Evolutionary conservation across 2,329 filamentous ascomycete species (phyloP), one percentile per base, ranked within the genome.

Genomic region (Xylariaceae sp.): DNA sequence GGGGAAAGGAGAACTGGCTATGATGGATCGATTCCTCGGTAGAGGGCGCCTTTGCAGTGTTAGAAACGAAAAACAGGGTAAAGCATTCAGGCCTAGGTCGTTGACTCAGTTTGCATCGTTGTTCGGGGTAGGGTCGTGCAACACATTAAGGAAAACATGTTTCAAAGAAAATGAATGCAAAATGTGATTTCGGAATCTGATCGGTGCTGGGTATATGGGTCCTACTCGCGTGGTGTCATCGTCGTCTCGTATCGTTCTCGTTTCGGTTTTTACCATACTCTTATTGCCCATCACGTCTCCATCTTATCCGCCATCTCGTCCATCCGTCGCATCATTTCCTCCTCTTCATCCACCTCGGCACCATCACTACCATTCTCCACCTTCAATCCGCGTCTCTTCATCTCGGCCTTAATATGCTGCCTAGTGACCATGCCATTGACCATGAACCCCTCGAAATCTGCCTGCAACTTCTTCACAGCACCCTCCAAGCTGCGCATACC

Each of bases 401-500:
- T 73, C 73, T 89, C 87, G 4, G 70, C 75, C 57, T 86, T 81
- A 9, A 92, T 73, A 37, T 76, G 77, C 9, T 78, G 77, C 37
- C 85, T 78, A 15, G 79, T 85, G 64, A 90, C 70, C 70, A 90
- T 81, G 2, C 77, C 80, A 45, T 70, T 70, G 4, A 69, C 69
- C 1, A 72, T 68, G 13, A 80, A 71, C 17, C 73, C 74, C n/a
- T 77, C 76, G 76, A 84, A 81, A 54, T 80, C 81, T 54, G 80
- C 78, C 67, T 74, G 80, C 69, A 89, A 86, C 48, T 79, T 79
- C 61, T 74, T 75, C 56, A 86, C 84, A 75, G 88, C 91, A 0
- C 84, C 86, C 63, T 88, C 86, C 57, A 95, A 77, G 68, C 92
- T 97, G 62, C 85, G 79, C 82, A 97, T 84, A 0, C 82, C 92